A percentile compares a stretch with the other conserved stretches of the same genome.
Conservation (phyloP, 495 filamentous ascomycete species). For the Xylaria telfairii region DNA sequence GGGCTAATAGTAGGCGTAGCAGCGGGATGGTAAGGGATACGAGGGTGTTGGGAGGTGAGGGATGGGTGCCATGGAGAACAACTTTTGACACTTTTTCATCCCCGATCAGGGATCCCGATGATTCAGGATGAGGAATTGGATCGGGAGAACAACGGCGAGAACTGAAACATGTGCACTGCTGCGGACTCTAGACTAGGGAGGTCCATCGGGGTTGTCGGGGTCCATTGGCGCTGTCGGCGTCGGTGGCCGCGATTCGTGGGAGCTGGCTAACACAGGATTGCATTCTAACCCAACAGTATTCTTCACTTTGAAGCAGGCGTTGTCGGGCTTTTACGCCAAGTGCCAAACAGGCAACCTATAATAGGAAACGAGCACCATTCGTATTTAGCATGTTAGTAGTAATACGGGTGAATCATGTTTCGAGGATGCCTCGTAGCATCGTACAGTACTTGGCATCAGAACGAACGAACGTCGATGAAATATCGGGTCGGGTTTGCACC, state of each 20-base stretch:
- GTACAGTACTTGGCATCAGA: neutral
- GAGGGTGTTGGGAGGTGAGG: neutral
- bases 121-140: neutral
- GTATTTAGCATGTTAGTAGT: neutral
- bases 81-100: neutral
- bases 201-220: neutral
- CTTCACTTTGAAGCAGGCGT: neutral
- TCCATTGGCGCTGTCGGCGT: neutral
- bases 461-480: neutral
- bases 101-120: neutral
- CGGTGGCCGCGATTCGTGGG: neutral
- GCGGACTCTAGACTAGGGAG: neutral
- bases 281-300: neutral
- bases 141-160: neutral
- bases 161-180: neutral
- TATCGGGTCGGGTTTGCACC: neutral
- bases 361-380: neutral
- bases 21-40: neutral
- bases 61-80: neutral
- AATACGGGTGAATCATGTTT: constrained; percentile 19
- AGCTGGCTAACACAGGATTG: neutral
- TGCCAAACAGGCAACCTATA: neutral
- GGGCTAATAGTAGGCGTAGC: neutral
- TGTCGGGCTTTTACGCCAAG: neutral
- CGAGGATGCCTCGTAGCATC: neutral